These are phyloP conservation scores for Sporothrix phasma DNA, from an alignment of 2,329 filamentous ascomycete genomes.

Conservation along the genomic window DNA sequence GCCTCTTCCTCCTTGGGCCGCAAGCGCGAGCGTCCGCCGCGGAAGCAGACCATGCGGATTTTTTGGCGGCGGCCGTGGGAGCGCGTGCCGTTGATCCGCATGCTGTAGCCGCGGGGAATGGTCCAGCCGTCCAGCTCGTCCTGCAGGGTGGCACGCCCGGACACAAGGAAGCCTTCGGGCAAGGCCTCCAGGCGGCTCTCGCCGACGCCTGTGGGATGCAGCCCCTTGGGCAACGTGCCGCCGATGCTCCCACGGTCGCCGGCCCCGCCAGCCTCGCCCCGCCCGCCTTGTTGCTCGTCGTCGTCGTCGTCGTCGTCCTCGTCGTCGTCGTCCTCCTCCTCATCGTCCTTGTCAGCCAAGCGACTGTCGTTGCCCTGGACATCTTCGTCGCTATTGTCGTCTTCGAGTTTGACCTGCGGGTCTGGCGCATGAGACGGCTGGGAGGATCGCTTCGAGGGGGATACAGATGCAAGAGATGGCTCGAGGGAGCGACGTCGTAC, in stretches of 20 bases:
- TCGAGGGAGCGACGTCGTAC: not conserved
- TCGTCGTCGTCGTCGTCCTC: not conserved
- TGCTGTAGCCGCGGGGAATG: constrained; percentile 29
- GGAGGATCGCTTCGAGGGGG: not conserved
- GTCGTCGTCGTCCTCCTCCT: not conserved
- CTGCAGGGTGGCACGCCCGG: constrained; percentile 27
- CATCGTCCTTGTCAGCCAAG: not conserved
- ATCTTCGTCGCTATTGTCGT: not conserved
- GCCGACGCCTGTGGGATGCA: constrained; percentile 10
- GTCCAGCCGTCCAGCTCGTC: constrained; percentile 30
- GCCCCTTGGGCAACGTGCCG: not conserved
- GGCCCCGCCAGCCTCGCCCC: not conserved
- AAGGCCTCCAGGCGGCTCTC: constrained; percentile 24
- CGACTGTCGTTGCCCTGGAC: not conserved
- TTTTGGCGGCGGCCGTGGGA: constrained; percentile 28
- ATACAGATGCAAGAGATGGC: not conserved
- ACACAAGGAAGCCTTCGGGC: constrained; percentile 27
- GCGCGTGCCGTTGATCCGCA: constrained; percentile 31
- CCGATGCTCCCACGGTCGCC: not conserved
- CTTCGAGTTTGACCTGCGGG: not conserved
- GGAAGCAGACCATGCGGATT: constrained; percentile 31
- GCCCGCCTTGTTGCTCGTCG: not conserved
- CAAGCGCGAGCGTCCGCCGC: constrained; percentile 29
- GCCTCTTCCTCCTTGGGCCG: constrained; percentile 15
- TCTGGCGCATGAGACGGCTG: not conserved